Percentiles rank a stretch among this genome's conserved stretches.
These are phyloP conservation scores for Penicillium crustosum DNA, from an alignment of 2,329 filamentous ascomycete genomes.

Conservation along the genomic window DNA sequence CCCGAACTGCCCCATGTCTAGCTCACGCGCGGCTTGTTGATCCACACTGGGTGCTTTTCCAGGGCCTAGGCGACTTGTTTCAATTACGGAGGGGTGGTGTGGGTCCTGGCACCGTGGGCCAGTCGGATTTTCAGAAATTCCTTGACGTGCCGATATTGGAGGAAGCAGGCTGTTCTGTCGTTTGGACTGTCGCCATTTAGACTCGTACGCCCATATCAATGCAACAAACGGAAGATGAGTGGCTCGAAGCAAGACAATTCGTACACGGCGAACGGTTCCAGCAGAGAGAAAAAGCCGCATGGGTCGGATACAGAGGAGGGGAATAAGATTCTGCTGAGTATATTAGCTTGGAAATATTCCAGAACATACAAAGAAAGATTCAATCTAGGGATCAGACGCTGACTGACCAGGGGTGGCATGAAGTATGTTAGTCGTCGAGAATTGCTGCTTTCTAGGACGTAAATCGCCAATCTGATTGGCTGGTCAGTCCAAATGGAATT, in stretches of 20 bases:
- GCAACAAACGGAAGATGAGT: slow-evolving; percentile 60
- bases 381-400: slow-evolving; percentile 4
- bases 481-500: slow-evolving; percentile 10
- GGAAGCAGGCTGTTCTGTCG: slow-evolving; percentile 19
- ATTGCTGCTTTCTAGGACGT: slow-evolving; percentile 48
- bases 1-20: slow-evolving; percentile 21
- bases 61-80: slow-evolving; percentile 21
- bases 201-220: slow-evolving; percentile 58
- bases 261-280: slow-evolving; percentile 53
- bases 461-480: slow-evolving; percentile 41
- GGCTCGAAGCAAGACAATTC: slow-evolving; percentile 59
- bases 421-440: slow-evolving; percentile 49
- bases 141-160: slow-evolving; percentile 22
- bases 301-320: slow-evolving; percentile 57
- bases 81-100: slow-evolving; percentile 25
- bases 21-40: slow-evolving; percentile 27
- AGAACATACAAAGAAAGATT: slow-evolving; percentile 12
- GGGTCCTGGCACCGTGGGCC: slow-evolving; percentile 28
- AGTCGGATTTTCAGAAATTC: slow-evolving; percentile 21
- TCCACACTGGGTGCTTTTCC: slow-evolving; percentile 25
- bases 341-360: slow-evolving; percentile 15
- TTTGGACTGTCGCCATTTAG: slow-evolving; percentile 28
- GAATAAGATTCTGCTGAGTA: slow-evolving; percentile 56
- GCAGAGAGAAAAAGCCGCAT: slow-evolving; percentile 58
- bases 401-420: slow-evolving; percentile 47